Conservation (phyloP, 2,329 filamentous ascomycete species). For the Penicillium sp. region DNA sequence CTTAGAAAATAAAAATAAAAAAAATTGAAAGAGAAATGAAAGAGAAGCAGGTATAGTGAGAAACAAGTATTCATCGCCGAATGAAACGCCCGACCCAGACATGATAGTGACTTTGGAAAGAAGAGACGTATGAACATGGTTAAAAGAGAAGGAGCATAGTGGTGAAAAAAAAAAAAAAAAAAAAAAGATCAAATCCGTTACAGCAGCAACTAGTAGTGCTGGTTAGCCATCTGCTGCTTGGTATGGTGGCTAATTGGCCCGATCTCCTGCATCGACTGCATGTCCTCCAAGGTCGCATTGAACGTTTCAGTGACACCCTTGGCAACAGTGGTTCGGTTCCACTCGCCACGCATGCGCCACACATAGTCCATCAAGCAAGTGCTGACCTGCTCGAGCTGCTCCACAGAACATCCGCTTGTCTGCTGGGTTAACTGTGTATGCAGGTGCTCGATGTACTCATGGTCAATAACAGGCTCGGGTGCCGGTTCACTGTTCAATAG, state of each 20-base stretch:
- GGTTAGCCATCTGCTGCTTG: conserved; percentile 33
- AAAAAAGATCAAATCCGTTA: not conserved
- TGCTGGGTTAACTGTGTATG: conserved; percentile 66
- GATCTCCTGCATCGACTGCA: conserved; percentile 58
- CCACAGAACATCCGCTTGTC: conserved; percentile 80
- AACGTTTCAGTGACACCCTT: conserved; percentile 69
- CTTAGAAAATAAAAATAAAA: conserved; percentile 9
- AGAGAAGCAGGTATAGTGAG: conserved; percentile 10
- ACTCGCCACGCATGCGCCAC: conserved; percentile 78
- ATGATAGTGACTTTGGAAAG: conserved; percentile 2
- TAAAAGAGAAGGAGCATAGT: conserved; percentile 8
- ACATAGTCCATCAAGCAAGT: conserved; percentile 87
- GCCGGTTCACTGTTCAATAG: conserved; percentile 36
- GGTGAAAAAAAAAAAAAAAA: conserved; percentile 6
- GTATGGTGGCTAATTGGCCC: conserved; percentile 40
- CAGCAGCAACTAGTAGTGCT: conserved; percentile 17
- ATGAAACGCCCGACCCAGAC: conserved; percentile 4
- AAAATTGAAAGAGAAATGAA: conserved; percentile 13
- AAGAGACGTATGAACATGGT: conserved; percentile 23
- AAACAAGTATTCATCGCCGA: conserved; percentile 1
- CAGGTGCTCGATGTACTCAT: conserved; percentile 59
- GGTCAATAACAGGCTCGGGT: conserved; percentile 48
- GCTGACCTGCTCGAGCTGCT: conserved; percentile 94
- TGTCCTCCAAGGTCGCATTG: conserved; percentile 66
- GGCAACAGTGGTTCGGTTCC: conserved; percentile 79